Evolutionary conservation across 2,329 filamentous ascomycete species (phyloP).

Genomic region (Penicillium sp.): DNA sequence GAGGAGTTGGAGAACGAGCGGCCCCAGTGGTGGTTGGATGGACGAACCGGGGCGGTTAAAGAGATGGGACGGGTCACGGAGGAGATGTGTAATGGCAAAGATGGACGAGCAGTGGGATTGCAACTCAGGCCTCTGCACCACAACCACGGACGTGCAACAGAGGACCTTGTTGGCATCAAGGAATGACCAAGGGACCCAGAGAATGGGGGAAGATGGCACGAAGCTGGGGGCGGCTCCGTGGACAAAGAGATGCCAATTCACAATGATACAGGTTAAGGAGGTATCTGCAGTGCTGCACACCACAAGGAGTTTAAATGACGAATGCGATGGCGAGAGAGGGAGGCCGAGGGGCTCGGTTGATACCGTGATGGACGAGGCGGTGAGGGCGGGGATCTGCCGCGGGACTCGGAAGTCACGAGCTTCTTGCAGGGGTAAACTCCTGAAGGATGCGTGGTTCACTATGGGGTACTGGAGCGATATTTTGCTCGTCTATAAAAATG

Average conservation of each 20-base stretch:
- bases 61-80: slow-evolving; percentile 7
- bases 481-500: too few species aligned
- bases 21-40: slow-evolving; percentile 12
- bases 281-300: neutral
- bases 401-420: neutral
- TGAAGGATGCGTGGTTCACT: too few species aligned
- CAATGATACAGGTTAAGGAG: neutral
- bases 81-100: slow-evolving; percentile 14
- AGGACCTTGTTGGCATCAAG: slow-evolving; percentile 43
- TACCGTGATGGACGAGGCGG: neutral
- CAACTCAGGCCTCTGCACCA: slow-evolving; percentile 25
- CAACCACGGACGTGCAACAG: slow-evolving; percentile 29
- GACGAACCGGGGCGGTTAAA: slow-evolving; percentile 8
- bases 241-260: slow-evolving; percentile 13
- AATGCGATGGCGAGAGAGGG: slow-evolving; percentile 11
- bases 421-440: neutral
- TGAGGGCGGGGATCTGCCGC: neutral
- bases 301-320: neutral
- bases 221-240: slow-evolving; percentile 15
- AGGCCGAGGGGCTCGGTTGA: slow-evolving; percentile 13
- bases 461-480: too few species aligned
- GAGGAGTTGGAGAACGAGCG: slow-evolving; percentile 24
- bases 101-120: slow-evolving; percentile 20
- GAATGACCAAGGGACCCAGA: slow-evolving; percentile 12
- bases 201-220: neutral